phyloP scores from a whole-genome alignment of 2,329 filamentous ascomycete genomes.

The Arthrinium puccinioides region DNA sequence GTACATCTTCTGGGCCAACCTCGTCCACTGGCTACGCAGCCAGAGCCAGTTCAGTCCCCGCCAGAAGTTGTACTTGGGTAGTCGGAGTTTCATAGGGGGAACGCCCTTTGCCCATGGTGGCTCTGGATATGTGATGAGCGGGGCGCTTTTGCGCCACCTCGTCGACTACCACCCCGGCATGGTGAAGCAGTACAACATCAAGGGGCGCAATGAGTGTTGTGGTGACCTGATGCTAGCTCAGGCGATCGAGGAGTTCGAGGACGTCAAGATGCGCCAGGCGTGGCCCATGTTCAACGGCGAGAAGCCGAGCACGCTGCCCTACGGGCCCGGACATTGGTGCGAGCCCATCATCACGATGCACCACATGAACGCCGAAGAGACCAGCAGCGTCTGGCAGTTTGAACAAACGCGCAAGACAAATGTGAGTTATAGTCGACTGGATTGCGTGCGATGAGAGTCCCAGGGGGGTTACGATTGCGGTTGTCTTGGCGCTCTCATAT shows the following conservation, averaged over 20 bases:
- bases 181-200: slow-evolving; percentile 37
- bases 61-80: slow-evolving; percentile 43
- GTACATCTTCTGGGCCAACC: slow-evolving; percentile 48
- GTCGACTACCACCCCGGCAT: slow-evolving; percentile 34
- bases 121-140: slow-evolving; percentile 48
- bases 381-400: slow-evolving; percentile 44
- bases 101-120: slow-evolving; percentile 49
- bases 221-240: slow-evolving; percentile 45
- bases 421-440: slow-evolving; percentile 24
- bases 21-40: slow-evolving; percentile 40
- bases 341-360: slow-evolving; percentile 52
- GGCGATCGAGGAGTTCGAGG: slow-evolving; percentile 36
- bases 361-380: slow-evolving; percentile 44
- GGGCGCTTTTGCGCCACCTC: slow-evolving; percentile 41
- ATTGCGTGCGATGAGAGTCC: too few relatives aligned
- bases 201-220: slow-evolving; percentile 37
- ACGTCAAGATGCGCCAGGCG: slow-evolving; percentile 32
- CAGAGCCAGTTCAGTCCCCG: slow-evolving; percentile 30
- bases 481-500: too few relatives aligned
- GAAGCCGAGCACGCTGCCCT: slow-evolving; percentile 43
- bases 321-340: slow-evolving; percentile 43
- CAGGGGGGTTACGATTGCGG: too few relatives aligned
- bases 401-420: slow-evolving; percentile 39
- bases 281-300: slow-evolving; percentile 51
- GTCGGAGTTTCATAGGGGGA: slow-evolving; percentile 36